phyloP scores from a whole-genome alignment of 257 asterid species.

The Solanum piurae region DNA sequence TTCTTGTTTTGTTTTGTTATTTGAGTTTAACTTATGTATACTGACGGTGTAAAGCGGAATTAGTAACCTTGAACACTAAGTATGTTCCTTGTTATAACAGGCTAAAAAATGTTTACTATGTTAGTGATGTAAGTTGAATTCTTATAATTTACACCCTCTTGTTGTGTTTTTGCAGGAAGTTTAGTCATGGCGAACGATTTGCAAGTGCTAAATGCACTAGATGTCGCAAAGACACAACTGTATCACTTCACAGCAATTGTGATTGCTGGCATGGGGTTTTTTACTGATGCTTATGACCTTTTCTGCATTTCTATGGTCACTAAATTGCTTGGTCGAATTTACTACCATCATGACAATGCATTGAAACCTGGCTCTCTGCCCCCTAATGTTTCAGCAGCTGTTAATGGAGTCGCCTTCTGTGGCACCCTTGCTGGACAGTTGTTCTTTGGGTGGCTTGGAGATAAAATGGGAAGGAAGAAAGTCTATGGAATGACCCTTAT shows the following conservation, averaged over 20 bases:
- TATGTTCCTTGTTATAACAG: background rate
- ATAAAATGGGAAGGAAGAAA: conserved; percentile 27
- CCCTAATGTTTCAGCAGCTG: conserved; percentile 17
- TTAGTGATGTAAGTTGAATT: background rate
- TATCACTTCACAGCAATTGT: conserved; percentile 36
- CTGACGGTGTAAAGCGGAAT: background rate
- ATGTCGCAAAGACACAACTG: conserved; percentile 23
- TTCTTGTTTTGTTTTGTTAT: background rate
- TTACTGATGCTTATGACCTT: conserved; percentile 39
- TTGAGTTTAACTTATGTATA: background rate
- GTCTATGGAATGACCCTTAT: conserved; percentile 28
- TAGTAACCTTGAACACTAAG: background rate
- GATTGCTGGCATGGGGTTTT: conserved; percentile 38
- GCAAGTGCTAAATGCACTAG: conserved; percentile 34
- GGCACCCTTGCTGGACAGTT: conserved; percentile 28
- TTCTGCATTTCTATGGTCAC: conserved; percentile 31
- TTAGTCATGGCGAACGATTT: conserved; percentile 16
- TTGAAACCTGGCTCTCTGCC: conserved; percentile 26
- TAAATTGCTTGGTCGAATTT: conserved; percentile 23
- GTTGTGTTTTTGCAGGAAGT: background rate
- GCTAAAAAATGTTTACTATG: background rate
- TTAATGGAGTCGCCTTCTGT: conserved; percentile 24
- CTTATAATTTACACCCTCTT: background rate
- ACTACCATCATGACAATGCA: conserved; percentile 5
- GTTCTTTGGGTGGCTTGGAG: conserved; percentile 37